These are phyloP conservation scores for Prunus mira DNA, from an alignment of 306 rosid genomes.

Conservation along the genomic window DNA sequence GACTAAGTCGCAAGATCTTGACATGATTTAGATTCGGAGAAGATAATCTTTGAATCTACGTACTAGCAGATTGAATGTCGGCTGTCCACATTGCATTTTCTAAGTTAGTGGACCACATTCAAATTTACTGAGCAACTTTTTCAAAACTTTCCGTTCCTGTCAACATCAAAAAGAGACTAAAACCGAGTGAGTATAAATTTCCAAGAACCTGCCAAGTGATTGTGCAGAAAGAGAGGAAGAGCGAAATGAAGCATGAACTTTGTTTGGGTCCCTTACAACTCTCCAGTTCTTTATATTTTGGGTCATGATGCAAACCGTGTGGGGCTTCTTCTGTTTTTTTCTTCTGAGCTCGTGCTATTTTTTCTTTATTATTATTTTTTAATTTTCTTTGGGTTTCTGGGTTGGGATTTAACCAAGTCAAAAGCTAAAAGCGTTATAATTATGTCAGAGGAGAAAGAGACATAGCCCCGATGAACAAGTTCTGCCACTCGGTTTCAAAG, in stretches of 20 bases:
- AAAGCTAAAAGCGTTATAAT: neutral
- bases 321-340: neutral
- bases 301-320: constrained; percentile 5
- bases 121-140: neutral
- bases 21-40: neutral
- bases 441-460: neutral
- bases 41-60: neutral
- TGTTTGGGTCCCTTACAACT: neutral
- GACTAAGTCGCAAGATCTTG: neutral
- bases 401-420: neutral
- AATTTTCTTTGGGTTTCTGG: neutral
- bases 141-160: neutral
- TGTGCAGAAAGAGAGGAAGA: constrained; percentile 16
- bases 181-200: constrained; percentile 5
- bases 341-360: neutral
- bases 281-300: neutral
- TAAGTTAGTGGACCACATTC: neutral
- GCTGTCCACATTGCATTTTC: neutral
- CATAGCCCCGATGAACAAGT: neutral
- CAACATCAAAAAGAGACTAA: neutral
- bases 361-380: no score
- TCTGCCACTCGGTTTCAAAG: neutral
- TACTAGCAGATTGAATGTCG: neutral
- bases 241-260: neutral
- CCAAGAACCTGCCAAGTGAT: constrained; percentile 31